phyloP scores from a whole-genome alignment of 2,329 filamentous ascomycete species.

The Cryphonectria radicalis region DNA sequence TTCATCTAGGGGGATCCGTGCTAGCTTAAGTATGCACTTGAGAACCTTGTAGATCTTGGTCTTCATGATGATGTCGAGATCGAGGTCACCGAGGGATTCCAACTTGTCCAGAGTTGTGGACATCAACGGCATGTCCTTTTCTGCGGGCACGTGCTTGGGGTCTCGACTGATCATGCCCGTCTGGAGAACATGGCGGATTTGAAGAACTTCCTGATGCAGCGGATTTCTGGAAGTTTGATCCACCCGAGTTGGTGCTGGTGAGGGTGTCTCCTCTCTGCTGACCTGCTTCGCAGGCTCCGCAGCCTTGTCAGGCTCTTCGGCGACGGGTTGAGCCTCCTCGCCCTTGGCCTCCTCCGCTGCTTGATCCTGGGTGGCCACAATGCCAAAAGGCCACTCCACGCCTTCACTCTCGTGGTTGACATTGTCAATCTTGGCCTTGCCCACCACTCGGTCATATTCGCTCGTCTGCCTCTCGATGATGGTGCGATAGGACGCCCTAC shows the following conservation, averaged over 20 bases:
- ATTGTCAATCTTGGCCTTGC: not conserved
- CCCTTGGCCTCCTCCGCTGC: not conserved
- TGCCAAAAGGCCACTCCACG: not conserved
- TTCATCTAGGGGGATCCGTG: conserved; percentile 6
- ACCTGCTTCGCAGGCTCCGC: not conserved
- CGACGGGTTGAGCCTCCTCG: not conserved
- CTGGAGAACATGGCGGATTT: conserved; percentile 10
- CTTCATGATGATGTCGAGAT: not conserved
- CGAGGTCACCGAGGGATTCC: conserved; percentile 7
- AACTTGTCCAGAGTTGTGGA: conserved; percentile 2
- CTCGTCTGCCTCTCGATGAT: conserved; percentile 31
- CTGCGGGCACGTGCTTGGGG: not conserved
- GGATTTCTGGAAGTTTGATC: not conserved
- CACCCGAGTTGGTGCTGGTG: not conserved
- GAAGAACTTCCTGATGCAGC: not conserved
- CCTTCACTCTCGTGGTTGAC: not conserved
- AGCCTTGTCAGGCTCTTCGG: not conserved
- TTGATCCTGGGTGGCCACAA: not conserved
- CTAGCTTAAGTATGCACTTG: conserved; percentile 9
- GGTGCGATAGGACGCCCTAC: conserved; percentile 32
- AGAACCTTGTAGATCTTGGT: conserved; percentile 19
- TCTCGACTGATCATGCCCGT: conserved; percentile 5
- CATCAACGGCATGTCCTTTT: conserved; percentile 5
- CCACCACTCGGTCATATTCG: conserved; percentile 25
- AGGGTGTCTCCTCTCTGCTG: not conserved